These are phyloP conservation scores for Grosmannia huntii DNA, from an alignment of 2,329 filamentous ascomycete species.

Conservation along the genomic window DNA sequence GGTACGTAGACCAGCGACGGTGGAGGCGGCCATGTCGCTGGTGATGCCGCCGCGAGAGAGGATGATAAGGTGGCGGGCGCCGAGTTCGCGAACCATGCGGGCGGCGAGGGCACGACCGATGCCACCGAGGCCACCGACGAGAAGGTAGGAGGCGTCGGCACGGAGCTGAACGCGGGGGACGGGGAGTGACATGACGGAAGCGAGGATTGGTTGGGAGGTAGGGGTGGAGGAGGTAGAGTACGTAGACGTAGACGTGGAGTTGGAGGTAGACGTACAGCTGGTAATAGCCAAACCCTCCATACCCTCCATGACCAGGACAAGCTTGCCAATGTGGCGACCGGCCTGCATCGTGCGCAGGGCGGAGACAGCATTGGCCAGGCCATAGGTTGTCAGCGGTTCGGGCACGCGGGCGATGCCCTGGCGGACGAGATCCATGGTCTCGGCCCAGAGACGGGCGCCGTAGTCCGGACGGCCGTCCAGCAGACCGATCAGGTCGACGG, in stretches of 20 bases:
- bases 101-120: conserved; percentile 15
- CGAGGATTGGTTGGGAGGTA: not conserved
- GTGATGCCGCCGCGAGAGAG: conserved; percentile 8
- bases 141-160: conserved; percentile 13
- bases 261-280: too few species aligned
- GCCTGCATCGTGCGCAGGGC: conserved; percentile 30
- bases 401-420: conserved; percentile 4
- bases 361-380: conserved; percentile 18
- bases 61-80: conserved; percentile 11
- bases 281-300: too few species aligned
- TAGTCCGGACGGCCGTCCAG: conserved; percentile 6
- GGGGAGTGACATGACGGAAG: conserved; percentile 6
- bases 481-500: conserved; percentile 10
- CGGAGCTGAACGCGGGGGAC: conserved; percentile 2
- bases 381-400: conserved; percentile 5
- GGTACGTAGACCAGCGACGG: conserved; percentile 3
- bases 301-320: conserved; percentile 7
- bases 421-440: conserved; percentile 7
- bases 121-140: conserved; percentile 18
- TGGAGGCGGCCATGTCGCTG: conserved; percentile 2
- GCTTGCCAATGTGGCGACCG: conserved; percentile 26
- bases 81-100: conserved; percentile 13
- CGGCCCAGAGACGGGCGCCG: conserved; percentile 10
- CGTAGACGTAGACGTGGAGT: too few species aligned
- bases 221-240: too few species aligned